Evolutionary conservation across 306 rosid genomes (phyloP), one percentile per base, ranked within the genome.

Genomic region (Cyamopsis tetragonoloba): DNA sequence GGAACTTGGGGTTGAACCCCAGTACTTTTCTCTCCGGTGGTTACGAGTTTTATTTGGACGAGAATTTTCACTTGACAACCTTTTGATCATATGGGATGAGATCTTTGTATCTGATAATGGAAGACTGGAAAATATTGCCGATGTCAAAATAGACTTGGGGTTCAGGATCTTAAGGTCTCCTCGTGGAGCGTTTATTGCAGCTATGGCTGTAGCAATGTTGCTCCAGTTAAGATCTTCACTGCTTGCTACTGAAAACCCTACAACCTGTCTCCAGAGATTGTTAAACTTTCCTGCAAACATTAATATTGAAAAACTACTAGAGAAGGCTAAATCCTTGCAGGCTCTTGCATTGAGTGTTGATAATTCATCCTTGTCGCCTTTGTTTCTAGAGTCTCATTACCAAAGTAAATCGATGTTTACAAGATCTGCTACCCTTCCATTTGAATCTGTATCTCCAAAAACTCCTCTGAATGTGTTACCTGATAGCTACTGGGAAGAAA

Each of bases 401-500:
- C 81, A 57, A 50, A 61, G 75, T 71, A 88, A 84, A 66, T 80
- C 84, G 12, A 49, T 24, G 32, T 42, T 57, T 61, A 71, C 49
- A 20, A 81, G 85, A 80, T 58, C 86, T 70, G 77, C 50, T 43
- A 76, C 85, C 76, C 84, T 66, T 77, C 83, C 90, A 11, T 56
- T 77, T 3, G 96, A 83, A 70, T 79, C 93, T 0, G 37, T 69
- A 56, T 80, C 89, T 54, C 96, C 97, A 13, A 84, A 69, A 70
- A 73, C 91, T 54, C 95, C 95, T 37, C 68, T 95, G 68, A 83
- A 57, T 76, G 64, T 76, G 42, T 47, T 80, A 27, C 87, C 92
- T 48, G 97, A 90, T 67, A 88, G 97, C 73, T 95, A 95, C 68
- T 95, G 99, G 99, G 99, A 95, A 77, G 99, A 95, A 81, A 88